Evolutionary conservation across 2,329 filamentous ascomycete species (phyloP), one percentile per base, ranked within the genome.

Genomic region (Aspergillus carbonarius): DNA sequence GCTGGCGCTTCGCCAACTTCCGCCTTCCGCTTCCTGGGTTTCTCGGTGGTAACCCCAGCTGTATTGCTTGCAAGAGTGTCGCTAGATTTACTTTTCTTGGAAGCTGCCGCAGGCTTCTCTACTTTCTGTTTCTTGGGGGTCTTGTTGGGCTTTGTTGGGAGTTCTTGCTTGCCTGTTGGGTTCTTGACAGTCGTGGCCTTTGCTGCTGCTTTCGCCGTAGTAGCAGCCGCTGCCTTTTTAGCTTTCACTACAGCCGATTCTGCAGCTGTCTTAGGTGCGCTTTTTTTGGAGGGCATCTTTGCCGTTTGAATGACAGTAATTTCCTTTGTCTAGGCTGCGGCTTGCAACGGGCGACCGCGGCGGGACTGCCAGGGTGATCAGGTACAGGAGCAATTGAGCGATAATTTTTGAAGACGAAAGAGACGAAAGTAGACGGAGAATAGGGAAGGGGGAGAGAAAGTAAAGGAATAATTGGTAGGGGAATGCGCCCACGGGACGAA

Each of bases 1-100:
- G 62, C 35, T 44, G 66, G 62, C 40, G 70, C 68, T 52, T 69
- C 69, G 25, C 72, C 64, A 25, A 57, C 62, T 17, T 70, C 69
- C 23, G 70, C 72, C 63, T 74, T 75, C 63, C 74, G 73, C 66
- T 76, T 76, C 61, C 65, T 62, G 35, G 64, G 57, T 47, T 64
- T 51, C 1, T 64, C 50, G 8, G 63, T 54, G 17, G 64, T 58
- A 18, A 59, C 56, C 23, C 52, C 63, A 23, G 59, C 46, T 15
- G 64, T 55, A 17, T 69, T 58, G 44, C 65, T 61, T 44, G 66
- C 54, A 44, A 67, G 63, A 39, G 66, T 15, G 59, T 46, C 47
- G 54, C 46, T 61, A 17, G 68, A 40, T 35, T 69, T 71, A 50
- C 70, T 67, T 42, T 68, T 66, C 13, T 64, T 68, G 46, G 62